These are phyloP conservation scores for Flaveria floridana DNA, from an alignment of 140 eudicot species.

Conservation along the genomic window DNA sequence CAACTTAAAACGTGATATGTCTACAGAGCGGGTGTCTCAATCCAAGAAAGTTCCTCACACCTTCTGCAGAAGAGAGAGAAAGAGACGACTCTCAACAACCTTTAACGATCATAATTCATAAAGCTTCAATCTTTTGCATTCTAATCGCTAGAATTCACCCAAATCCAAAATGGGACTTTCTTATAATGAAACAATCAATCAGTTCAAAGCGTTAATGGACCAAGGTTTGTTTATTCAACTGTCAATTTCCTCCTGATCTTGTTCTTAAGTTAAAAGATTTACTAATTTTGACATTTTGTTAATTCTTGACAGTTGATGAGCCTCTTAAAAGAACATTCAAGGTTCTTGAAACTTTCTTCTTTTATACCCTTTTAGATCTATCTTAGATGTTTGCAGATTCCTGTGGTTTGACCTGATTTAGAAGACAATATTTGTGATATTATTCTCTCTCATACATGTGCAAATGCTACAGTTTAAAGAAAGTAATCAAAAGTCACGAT, in stretches of 20 bases:
- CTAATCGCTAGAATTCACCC: neutral
- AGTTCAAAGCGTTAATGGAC: constrained; percentile 55
- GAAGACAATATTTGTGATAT: neutral
- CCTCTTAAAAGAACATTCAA: constrained; percentile 50
- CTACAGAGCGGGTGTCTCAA: neutral
- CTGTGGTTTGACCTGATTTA: neutral
- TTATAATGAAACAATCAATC: constrained; percentile 55
- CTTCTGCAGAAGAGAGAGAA: neutral
- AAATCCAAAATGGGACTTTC: constrained; percentile 46
- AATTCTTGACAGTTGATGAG: constrained; percentile 44
- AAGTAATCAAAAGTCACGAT: neutral
- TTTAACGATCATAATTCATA: neutral
- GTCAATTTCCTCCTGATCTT: constrained; percentile 7
- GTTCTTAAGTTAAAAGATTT: neutral
- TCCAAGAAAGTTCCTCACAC: neutral
- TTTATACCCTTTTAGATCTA: constrained; percentile 12
- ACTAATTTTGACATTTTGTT: constrained; percentile 26
- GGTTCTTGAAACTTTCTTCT: constrained; percentile 37
- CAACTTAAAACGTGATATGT: neutral
- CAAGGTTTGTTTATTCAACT: constrained; percentile 39
- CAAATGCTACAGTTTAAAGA: neutral
- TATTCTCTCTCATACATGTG: neutral
- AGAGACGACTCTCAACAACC: neutral
- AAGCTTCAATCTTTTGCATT: constrained; percentile 18
- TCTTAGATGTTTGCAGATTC: neutral